These are phyloP conservation scores for Magnolia sinica DNA, from an alignment of 164 flowering plant genomes.

Conservation along the genomic window DNA sequence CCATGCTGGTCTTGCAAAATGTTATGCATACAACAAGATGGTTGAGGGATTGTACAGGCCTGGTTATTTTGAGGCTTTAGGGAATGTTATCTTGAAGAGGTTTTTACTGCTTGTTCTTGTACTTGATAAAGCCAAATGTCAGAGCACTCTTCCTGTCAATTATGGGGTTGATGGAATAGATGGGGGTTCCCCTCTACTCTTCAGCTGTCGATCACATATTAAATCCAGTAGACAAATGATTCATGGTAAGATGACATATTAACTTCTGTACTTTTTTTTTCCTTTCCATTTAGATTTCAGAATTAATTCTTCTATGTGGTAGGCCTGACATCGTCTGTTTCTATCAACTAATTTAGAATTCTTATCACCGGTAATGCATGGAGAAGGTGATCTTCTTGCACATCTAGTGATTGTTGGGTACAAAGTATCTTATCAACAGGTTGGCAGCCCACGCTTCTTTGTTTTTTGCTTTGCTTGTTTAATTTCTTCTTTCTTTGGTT, in stretches of 20 bases:
- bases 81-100: conserved; percentile 79
- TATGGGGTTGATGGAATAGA: conserved; percentile 96
- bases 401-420: conserved; percentile 82
- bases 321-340: conserved; percentile 9
- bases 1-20: conserved; percentile 70
- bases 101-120: conserved; percentile 76
- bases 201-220: conserved; percentile 40
- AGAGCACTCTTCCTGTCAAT: conserved; percentile 67
- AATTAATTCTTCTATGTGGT: not conserved
- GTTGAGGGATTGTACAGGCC: conserved; percentile 92
- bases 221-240: conserved; percentile 84
- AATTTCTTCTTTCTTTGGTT: not conserved
- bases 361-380: conserved; percentile 86
- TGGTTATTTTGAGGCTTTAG: conserved; percentile 83
- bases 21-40: conserved; percentile 77
- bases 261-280: not conserved
- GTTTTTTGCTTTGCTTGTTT: not conserved
- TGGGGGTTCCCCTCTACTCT: conserved; percentile 93
- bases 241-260: conserved; percentile 39
- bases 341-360: conserved; percentile 49
- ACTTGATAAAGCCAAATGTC: conserved; percentile 82
- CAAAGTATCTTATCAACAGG: conserved; percentile 83
- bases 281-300: not conserved
- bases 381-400: conserved; percentile 89
- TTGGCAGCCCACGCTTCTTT: conserved; percentile 21